phyloP scores from a whole-genome alignment of 2,329 filamentous ascomycete genomes.

The Sporothrix globosa region DNA sequence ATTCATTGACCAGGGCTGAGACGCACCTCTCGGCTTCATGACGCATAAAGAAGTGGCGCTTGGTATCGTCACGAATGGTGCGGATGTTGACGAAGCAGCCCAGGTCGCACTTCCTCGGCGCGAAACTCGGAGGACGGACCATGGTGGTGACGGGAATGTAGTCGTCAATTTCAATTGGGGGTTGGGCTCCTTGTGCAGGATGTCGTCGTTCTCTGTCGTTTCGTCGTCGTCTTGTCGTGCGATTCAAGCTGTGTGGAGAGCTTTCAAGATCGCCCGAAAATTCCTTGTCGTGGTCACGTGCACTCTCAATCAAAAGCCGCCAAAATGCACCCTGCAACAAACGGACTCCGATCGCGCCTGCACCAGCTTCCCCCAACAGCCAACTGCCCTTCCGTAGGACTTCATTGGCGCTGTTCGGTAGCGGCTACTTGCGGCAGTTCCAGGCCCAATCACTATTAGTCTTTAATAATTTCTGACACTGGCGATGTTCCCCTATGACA shows the following conservation, averaged over 20 bases:
- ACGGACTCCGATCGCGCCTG: slow-evolving; percentile 6
- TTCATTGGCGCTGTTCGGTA: slow-evolving; percentile 9
- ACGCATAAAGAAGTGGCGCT: slow-evolving; percentile 88
- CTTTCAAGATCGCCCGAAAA: slow-evolving; percentile 1
- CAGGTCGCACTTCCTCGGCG: slow-evolving; percentile 86
- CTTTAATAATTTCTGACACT: slow-evolving; percentile 20
- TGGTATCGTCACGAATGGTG: slow-evolving; percentile 91
- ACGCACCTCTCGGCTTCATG: slow-evolving; percentile 83
- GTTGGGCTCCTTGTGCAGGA: background rate
- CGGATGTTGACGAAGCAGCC: slow-evolving; percentile 85
- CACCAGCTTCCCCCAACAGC: background rate
- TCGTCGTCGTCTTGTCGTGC: background rate
- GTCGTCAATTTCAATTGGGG: background rate
- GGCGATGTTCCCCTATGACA: slow-evolving; percentile 23
- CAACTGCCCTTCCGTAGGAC: background rate
- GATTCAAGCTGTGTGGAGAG: slow-evolving; percentile 12
- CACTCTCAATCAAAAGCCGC: background rate
- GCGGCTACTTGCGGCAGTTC: slow-evolving; percentile 26
- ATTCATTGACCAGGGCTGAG: background rate
- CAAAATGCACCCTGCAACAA: background rate
- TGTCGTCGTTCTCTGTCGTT: background rate
- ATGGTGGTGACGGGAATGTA: background rate
- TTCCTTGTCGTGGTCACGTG: slow-evolving; percentile 9
- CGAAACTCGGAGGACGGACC: slow-evolving; percentile 68
- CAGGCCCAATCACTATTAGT: slow-evolving; percentile 9